phyloP scores from a whole-genome alignment of 257 asterid genomes.

The Plectranthus barbatus region DNA sequence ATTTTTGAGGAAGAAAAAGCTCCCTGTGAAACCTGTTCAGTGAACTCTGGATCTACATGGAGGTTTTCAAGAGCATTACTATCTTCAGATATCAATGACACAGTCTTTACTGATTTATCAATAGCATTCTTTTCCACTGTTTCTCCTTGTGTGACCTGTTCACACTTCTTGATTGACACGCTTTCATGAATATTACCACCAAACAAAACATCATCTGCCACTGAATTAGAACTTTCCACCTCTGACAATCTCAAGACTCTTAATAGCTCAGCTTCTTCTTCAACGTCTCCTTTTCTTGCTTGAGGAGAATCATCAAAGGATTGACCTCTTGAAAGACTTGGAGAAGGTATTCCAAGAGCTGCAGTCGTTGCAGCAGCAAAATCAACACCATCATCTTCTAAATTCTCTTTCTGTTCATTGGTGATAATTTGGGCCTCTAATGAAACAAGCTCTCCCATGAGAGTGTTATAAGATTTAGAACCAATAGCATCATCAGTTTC shows the following conservation, averaged over 20 bases:
- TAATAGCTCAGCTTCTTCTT: conserved; percentile 71
- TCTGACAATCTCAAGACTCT: conserved; percentile 57
- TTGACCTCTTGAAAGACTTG: conserved; percentile 74
- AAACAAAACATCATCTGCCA: conserved; percentile 18
- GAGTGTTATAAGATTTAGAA: conserved; percentile 77
- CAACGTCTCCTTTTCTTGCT: conserved; percentile 70
- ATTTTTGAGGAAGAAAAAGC: conserved; percentile 23
- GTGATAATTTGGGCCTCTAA: conserved; percentile 53
- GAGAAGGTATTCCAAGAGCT: conserved; percentile 92
- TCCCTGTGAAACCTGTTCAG: conserved; percentile 32
- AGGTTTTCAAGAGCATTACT: conserved; percentile 13
- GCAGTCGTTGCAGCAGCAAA: conserved; percentile 97
- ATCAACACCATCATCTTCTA: conserved; percentile 73
- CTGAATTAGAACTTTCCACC: conserved; percentile 26
- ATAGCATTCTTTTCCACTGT: conserved; percentile 17
- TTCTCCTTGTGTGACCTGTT: conserved; percentile 22
- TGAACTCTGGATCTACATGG: conserved; percentile 11
- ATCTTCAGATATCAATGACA: conserved; percentile 17
- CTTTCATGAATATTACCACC: conserved; percentile 28
- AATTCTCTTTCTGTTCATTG: conserved; percentile 28
- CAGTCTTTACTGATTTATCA: conserved; percentile 21
- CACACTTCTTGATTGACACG: conserved; percentile 21
- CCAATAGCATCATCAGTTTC: conserved; percentile 80
- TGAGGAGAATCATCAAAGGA: conserved; percentile 66
- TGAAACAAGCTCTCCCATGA: conserved; percentile 87